These are phyloP conservation scores for Naematelia aurantialba DNA, from an alignment of 768 basidiomycete genomes.

Conservation along the genomic window DNA sequence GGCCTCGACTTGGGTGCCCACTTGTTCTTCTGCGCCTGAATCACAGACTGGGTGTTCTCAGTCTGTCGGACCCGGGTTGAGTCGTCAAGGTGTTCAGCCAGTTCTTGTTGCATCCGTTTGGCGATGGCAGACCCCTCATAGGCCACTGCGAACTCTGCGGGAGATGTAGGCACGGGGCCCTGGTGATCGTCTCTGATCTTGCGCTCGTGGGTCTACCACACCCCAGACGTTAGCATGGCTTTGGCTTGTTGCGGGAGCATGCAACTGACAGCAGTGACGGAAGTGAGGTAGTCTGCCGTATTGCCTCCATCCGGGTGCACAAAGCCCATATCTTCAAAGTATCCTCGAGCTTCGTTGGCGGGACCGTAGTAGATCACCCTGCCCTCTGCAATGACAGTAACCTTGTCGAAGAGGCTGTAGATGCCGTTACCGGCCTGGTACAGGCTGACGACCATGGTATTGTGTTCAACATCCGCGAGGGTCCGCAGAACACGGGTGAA, in stretches of 20 bases:
- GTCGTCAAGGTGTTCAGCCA: conserved; percentile 30
- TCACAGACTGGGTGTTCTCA: conserved; percentile 12
- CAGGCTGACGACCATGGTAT: conserved; percentile 42
- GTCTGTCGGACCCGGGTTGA: conserved; percentile 22
- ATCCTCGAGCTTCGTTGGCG: conserved; percentile 51
- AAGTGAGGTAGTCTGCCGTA: conserved; percentile 41
- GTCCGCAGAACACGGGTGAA: conserved; percentile 37
- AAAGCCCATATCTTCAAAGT: conserved; percentile 47
- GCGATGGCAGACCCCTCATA: conserved; percentile 30
- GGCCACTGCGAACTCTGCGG: conserved; percentile 34
- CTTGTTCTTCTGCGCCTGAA: conserved; percentile 33
- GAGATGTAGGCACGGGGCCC: conserved; percentile 33
- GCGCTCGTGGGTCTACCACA: conserved; percentile 18
- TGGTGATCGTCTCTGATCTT: conserved; percentile 24
- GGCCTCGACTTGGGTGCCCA: conserved; percentile 26
- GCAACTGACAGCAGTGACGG: conserved; percentile 29
- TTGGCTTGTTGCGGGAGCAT: too few species aligned
- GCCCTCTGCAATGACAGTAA: conserved; percentile 55
- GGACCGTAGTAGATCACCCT: conserved; percentile 55
- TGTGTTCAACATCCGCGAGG: conserved; percentile 32
- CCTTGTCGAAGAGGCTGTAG: conserved; percentile 53
- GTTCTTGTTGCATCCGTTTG: conserved; percentile 34
- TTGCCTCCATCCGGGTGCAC: conserved; percentile 38
- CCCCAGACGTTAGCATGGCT: too few species aligned
- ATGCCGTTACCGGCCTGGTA: conserved; percentile 43